Percentiles rank a stretch among this genome's conserved stretches.
Conservation (phyloP, 2,329 filamentous ascomycete genomes). For the Trichoderma harzianum region DNA sequence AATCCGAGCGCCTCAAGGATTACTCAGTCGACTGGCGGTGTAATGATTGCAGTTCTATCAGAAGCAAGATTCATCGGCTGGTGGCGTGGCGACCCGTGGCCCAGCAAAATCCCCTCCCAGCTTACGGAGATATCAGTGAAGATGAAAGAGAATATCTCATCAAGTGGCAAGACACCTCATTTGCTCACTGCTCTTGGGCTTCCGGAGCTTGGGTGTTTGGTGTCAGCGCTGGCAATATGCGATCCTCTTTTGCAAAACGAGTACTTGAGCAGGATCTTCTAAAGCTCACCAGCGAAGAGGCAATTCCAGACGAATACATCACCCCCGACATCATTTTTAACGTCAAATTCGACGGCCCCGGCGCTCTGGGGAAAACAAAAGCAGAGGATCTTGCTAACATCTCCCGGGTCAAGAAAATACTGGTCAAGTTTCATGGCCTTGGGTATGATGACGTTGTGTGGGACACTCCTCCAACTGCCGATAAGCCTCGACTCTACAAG, state of each 20-base stretch:
- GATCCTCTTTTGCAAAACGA: conserved; percentile 72
- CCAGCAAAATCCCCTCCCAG: background rate
- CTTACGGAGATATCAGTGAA: conserved; percentile 45
- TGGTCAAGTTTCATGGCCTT: conserved; percentile 90
- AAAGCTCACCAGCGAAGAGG: conserved; percentile 69
- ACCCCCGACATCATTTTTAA: conserved; percentile 86
- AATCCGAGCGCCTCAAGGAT: conserved; percentile 59
- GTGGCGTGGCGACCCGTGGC: conserved; percentile 81
- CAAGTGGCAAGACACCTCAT: conserved; percentile 80
- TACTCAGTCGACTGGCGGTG: conserved; percentile 78
- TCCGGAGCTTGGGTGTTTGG: conserved; percentile 87
- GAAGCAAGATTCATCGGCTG: conserved; percentile 68
- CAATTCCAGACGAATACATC: conserved; percentile 82
- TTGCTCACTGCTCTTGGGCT: conserved; percentile 82
- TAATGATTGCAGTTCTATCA: conserved; percentile 65
- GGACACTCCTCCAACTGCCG: conserved; percentile 72
- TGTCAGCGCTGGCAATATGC: conserved; percentile 59
- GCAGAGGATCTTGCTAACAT: conserved; percentile 70
- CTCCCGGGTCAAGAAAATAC: conserved; percentile 66
- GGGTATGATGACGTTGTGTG: conserved; percentile 88
- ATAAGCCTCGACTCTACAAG: conserved; percentile 64
- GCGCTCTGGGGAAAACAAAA: conserved; percentile 55
- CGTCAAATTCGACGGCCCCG: conserved; percentile 53
- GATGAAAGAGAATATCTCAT: conserved; percentile 89
- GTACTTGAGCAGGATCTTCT: conserved; percentile 55